A percentile compares a stretch with the other conserved stretches of the same genome.
phyloP scores from a whole-genome alignment of 1,284 basidiomycete genomes.

The Tremellales sp. region DNA sequence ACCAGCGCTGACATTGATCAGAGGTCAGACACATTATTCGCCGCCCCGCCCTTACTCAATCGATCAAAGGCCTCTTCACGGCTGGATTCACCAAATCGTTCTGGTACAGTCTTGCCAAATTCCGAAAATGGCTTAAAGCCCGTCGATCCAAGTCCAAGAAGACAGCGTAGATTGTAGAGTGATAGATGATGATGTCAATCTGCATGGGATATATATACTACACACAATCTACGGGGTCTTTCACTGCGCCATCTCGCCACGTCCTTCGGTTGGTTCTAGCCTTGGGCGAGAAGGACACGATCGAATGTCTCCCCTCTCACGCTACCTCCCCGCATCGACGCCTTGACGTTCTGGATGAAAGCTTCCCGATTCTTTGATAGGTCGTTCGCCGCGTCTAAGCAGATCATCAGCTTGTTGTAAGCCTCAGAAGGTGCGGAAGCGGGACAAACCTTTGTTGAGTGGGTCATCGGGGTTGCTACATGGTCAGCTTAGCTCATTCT shows the following conservation, averaged over 20 bases:
- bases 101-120: slow-evolving; percentile 69
- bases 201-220: too few relatives aligned
- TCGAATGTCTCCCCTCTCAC: slow-evolving; percentile 76
- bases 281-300: slow-evolving; percentile 54
- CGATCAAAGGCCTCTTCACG: slow-evolving; percentile 78
- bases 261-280: too few relatives aligned
- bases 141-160: slow-evolving; percentile 8
- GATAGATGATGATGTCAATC: too few relatives aligned
- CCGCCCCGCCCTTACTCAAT: slow-evolving; percentile 76
- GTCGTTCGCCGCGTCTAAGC: slow-evolving; percentile 87
- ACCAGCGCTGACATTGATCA: slow-evolving; percentile 33
- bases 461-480: slow-evolving; percentile 95
- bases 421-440: slow-evolving; percentile 8
- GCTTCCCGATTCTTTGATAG: slow-evolving; percentile 75
- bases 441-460: slow-evolving; percentile 79
- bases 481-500: not conserved
- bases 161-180: not conserved
- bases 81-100: slow-evolving; percentile 75
- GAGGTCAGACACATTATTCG: slow-evolving; percentile 75
- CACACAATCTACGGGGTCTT: too few relatives aligned
- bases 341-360: slow-evolving; percentile 76
- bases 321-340: slow-evolving; percentile 70
- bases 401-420: slow-evolving; percentile 12
- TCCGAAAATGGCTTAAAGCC: slow-evolving; percentile 72
- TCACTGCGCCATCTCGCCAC: too few relatives aligned